phyloP scores from a whole-genome alignment of 2,329 filamentous ascomycete genomes.

The Pseudophaeomoniella oleicola region DNA sequence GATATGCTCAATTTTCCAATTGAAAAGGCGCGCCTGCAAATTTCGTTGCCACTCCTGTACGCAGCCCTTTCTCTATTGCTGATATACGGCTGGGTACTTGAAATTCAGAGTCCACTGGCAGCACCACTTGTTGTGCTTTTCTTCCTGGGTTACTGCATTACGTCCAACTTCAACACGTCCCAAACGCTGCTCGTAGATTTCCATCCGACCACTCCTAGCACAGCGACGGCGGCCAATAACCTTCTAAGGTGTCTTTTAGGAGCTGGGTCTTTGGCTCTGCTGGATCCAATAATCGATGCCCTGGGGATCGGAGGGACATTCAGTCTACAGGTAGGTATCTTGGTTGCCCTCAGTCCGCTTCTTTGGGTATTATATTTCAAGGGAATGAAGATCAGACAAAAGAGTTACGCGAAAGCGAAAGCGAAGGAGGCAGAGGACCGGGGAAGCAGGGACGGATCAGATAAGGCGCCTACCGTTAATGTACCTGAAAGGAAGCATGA shows the following conservation, averaged over 20 bases:
- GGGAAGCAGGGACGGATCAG: slow-evolving; percentile 1
- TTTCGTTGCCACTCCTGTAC: slow-evolving; percentile 19
- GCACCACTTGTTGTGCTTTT: slow-evolving; percentile 21
- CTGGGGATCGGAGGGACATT: slow-evolving; percentile 28
- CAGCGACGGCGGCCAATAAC: slow-evolving; percentile 30
- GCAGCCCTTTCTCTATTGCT: slow-evolving; percentile 13
- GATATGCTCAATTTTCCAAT: slow-evolving; percentile 39
- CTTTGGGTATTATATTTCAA: slow-evolving; percentile 14
- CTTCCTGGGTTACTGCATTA: slow-evolving; percentile 21
- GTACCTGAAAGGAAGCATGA: no score
- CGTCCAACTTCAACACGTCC: slow-evolving; percentile 26
- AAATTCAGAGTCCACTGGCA: slow-evolving; percentile 17
- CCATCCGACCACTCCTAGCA: slow-evolving; percentile 24
- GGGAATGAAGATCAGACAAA: slow-evolving; percentile 16
- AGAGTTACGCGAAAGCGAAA: slow-evolving; percentile 6
- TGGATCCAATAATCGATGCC: slow-evolving; percentile 21
- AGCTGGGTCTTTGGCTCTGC: slow-evolving; percentile 24
- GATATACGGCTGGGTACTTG: slow-evolving; percentile 23
- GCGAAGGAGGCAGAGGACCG: slow-evolving; percentile 7
- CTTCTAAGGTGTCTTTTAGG: slow-evolving; percentile 27
- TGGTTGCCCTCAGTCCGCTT: slow-evolving; percentile 18
- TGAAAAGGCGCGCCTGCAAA: slow-evolving; percentile 21
- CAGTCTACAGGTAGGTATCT: slow-evolving; percentile 22
- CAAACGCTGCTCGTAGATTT: slow-evolving; percentile 33
- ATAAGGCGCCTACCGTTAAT: no score